These are phyloP conservation scores for Aspergillus neoniger DNA, from an alignment of 2,329 filamentous ascomycete species.

Conservation along the genomic window DNA sequence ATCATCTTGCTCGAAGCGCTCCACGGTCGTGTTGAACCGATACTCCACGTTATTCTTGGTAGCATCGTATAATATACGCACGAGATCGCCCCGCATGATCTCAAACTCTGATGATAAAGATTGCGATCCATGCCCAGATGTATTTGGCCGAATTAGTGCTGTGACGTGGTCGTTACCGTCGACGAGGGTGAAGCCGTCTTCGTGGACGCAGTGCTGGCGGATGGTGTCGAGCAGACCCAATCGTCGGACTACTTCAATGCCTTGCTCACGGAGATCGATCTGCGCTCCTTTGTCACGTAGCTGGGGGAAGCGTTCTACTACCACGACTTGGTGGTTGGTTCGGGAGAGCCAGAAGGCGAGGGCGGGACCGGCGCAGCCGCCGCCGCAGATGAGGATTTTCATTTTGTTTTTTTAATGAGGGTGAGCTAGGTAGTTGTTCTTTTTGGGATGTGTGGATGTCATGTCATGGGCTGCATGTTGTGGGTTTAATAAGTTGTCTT, in stretches of 20 bases:
- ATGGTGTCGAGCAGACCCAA: constrained; percentile 54
- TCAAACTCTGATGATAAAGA: constrained; percentile 59
- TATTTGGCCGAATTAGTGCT: constrained; percentile 46
- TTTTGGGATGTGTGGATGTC: too few species aligned
- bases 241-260: constrained; percentile 52
- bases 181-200: constrained; percentile 52
- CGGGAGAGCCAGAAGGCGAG: constrained; percentile 54
- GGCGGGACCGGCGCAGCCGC: constrained; percentile 45
- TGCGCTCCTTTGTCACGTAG: constrained; percentile 55
- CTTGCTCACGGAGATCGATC: constrained; percentile 57
- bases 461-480: background rate
- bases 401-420: constrained; percentile 19
- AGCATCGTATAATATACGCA: constrained; percentile 52
- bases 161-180: constrained; percentile 41
- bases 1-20: constrained; percentile 35
- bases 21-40: constrained; percentile 36
- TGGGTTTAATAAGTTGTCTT: too few species aligned
- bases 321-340: constrained; percentile 37
- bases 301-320: constrained; percentile 46
- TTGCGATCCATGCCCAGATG: constrained; percentile 47
- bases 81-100: constrained; percentile 61
- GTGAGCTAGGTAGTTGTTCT: too few species aligned
- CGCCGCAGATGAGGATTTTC: constrained; percentile 52
- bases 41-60: constrained; percentile 35
- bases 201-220: constrained; percentile 44